A percentile compares a stretch with the other conserved stretches of the same genome.
These are phyloP conservation scores for Drosera spatulata DNA, from an alignment of 179 eudicot species.

Conservation along the genomic window DNA sequence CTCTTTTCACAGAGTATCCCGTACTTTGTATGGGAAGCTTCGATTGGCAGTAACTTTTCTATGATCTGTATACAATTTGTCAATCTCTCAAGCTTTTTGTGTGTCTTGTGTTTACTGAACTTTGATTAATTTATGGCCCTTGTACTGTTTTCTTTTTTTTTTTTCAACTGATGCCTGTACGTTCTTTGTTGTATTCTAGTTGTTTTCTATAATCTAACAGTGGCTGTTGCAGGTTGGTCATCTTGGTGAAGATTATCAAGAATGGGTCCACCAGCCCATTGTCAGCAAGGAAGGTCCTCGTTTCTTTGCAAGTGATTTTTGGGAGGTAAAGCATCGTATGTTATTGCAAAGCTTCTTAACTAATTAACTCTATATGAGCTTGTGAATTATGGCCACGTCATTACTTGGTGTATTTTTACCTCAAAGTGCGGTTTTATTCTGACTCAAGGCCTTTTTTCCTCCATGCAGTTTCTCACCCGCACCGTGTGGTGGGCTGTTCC, in stretches of 20 bases:
- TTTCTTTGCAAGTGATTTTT: slow-evolving; percentile 68
- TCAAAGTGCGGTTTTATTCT: background rate
- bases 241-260: slow-evolving; percentile 89
- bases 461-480: slow-evolving; percentile 64
- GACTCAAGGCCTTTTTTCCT: slow-evolving; percentile 3
- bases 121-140: too few species aligned
- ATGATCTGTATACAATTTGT: too few species aligned
- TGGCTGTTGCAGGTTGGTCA: slow-evolving; percentile 63
- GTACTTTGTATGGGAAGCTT: background rate
- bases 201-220: background rate
- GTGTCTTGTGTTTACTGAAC: too few species aligned
- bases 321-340: slow-evolving; percentile 52
- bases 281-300: slow-evolving; percentile 98
- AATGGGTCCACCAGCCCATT: slow-evolving; percentile 96
- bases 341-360: background rate
- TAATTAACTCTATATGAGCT: background rate
- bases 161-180: background rate
- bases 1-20: background rate
- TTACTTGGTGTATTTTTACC: background rate
- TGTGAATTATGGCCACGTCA: background rate
- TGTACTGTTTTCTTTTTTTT: too few species aligned
- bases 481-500: slow-evolving; percentile 90
- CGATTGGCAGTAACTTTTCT: background rate
- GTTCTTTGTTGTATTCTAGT: background rate
- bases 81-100: too few species aligned